phyloP scores from a whole-genome alignment of 1,284 basidiomycete genomes.

The Cutaneotrichosporon cyanovorans region DNA sequence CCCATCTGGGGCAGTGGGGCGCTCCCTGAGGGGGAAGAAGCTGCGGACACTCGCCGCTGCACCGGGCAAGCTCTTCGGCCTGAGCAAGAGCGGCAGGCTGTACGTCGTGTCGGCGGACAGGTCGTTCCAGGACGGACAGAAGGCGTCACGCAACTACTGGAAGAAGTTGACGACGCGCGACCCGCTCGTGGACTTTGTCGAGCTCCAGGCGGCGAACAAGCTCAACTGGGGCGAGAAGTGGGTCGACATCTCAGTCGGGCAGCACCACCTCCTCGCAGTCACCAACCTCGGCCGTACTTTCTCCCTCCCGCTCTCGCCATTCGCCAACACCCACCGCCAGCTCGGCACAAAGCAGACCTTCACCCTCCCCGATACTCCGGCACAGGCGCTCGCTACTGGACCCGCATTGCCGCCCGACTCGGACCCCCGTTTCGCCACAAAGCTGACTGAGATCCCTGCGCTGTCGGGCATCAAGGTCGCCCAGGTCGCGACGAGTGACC shows the following conservation, averaged over 20 bases:
- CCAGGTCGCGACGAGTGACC: slow-evolving; percentile 66
- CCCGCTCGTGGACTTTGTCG: slow-evolving; percentile 43
- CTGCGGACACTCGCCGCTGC: slow-evolving; percentile 56
- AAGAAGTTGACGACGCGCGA: slow-evolving; percentile 33
- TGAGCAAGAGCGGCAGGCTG: slow-evolving; percentile 61
- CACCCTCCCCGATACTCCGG: slow-evolving; percentile 32
- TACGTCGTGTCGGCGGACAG: slow-evolving; percentile 59
- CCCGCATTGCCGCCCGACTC: slow-evolving; percentile 31
- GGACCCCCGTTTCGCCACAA: slow-evolving; percentile 63
- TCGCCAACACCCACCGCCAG: slow-evolving; percentile 79
- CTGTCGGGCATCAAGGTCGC: slow-evolving; percentile 58
- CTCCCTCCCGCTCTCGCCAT: slow-evolving; percentile 64
- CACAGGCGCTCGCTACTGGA: slow-evolving; percentile 26
- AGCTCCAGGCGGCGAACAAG: slow-evolving; percentile 49
- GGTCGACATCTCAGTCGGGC: slow-evolving; percentile 63
- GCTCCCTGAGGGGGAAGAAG: slow-evolving; percentile 62
- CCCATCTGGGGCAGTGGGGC: slow-evolving; percentile 45
- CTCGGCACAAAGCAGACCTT: slow-evolving; percentile 65
- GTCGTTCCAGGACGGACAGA: slow-evolving; percentile 29
- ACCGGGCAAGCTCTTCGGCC: slow-evolving; percentile 58
- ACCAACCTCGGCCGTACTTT: slow-evolving; percentile 76
- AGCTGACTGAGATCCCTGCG: slow-evolving; percentile 71
- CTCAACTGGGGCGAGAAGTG: slow-evolving; percentile 57
- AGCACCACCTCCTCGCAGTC: slow-evolving; percentile 74
- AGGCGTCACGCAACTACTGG: slow-evolving; percentile 28